phyloP scores from a whole-genome alignment of 2,329 filamentous ascomycete genomes.

The Fusarium temperatum region DNA sequence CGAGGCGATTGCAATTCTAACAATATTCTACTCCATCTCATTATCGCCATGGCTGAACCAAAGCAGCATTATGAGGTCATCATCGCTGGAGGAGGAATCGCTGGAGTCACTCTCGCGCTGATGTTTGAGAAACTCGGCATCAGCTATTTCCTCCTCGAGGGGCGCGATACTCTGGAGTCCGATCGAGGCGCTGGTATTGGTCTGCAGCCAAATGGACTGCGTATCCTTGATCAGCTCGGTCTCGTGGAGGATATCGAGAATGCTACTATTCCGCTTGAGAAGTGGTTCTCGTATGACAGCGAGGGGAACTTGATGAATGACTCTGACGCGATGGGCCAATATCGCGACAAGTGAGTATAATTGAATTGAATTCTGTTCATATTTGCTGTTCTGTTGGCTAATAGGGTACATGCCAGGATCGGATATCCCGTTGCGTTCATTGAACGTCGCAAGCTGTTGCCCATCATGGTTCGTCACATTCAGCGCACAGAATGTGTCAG shows the following conservation, averaged over 20 bases:
- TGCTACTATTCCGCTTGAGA: neutral
- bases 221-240: neutral
- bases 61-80: neutral
- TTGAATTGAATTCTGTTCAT: no score
- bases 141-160: neutral
- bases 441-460: neutral
- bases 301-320: neutral
- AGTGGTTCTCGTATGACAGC: neutral
- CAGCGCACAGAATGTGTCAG: neutral
- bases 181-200: neutral
- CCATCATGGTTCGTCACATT: neutral
- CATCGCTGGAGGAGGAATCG: neutral
- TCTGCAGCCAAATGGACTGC: neutral
- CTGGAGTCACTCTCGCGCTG: neutral
- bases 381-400: neutral
- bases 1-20: no score
- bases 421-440: neutral
- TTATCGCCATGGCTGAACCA: neutral
- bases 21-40: neutral
- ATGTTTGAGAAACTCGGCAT: neutral
- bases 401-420: neutral
- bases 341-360: neutral
- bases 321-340: neutral
- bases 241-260: neutral
- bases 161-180: neutral